A percentile compares a stretch with the other conserved stretches of the same genome.
Conservation (phyloP, 2,329 filamentous ascomycete genomes). For the Balansia obtecta region DNA sequence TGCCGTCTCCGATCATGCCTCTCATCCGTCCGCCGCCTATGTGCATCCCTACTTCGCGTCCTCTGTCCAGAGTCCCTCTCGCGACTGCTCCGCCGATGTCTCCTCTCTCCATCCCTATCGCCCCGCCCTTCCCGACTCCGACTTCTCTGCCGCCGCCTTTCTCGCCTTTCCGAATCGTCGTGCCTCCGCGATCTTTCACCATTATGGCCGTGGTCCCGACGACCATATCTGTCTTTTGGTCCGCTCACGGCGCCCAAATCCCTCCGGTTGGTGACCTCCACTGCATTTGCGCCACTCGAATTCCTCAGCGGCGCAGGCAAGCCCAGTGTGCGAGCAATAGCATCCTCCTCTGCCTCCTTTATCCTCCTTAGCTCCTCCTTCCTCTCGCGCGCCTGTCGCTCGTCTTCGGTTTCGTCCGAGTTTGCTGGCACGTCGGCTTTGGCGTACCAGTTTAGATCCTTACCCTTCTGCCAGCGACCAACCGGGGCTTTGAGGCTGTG, state of each 20-base stretch:
- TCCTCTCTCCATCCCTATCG: constrained; percentile 17
- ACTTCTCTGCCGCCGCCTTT: constrained; percentile 24
- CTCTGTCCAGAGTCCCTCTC: constrained; percentile 7
- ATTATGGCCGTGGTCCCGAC: constrained; percentile 13
- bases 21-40: constrained; percentile 1
- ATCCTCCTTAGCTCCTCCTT: constrained; percentile 68
- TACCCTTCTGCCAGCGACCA: constrained; percentile 79
- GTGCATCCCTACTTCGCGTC: constrained; percentile 10
- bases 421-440: constrained; percentile 35
- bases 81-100: constrained; percentile 16
- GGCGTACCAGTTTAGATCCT: constrained; percentile 53
- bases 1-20: constrained; percentile 4
- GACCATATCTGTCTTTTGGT: constrained; percentile 13
- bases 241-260: constrained; percentile 18
- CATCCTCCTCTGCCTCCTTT: constrained; percentile 89
- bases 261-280: constrained; percentile 43
- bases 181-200: constrained; percentile 20
- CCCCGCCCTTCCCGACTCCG: constrained; percentile 17
- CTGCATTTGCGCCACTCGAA: constrained; percentile 50
- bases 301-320: constrained; percentile 55
- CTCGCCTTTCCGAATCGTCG: constrained; percentile 18
- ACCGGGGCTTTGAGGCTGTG: constrained; percentile 88
- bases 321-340: constrained; percentile 71
- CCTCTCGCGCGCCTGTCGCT: constrained; percentile 46
- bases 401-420: constrained; percentile 44